A percentile compares a stretch with the other conserved stretches of the same genome.
Conservation (phyloP, 768 basidiomycete genomes). For the Leccinellum luteum region DNA sequence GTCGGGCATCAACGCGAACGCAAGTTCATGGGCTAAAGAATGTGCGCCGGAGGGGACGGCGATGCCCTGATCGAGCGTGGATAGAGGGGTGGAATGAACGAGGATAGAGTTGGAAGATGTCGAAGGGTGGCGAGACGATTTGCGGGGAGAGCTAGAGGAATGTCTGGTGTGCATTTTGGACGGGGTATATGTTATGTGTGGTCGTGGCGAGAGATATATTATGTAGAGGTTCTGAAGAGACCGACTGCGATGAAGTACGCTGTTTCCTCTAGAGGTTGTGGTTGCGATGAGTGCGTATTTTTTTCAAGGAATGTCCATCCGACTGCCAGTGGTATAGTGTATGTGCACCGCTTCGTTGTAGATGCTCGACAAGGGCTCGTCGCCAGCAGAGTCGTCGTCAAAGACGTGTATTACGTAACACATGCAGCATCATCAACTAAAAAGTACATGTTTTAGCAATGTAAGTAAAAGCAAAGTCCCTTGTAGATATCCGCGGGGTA, state of each 20-base stretch:
- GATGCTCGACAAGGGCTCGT: background rate
- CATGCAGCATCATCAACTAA: background rate
- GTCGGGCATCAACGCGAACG: slow-evolving; percentile 85
- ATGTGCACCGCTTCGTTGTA: slow-evolving; percentile 1
- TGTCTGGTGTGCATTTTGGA: slow-evolving; percentile 27
- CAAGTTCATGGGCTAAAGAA: slow-evolving; percentile 85
- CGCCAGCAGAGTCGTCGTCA: background rate
- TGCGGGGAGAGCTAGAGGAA: slow-evolving; percentile 27
- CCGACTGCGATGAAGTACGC: slow-evolving; percentile 1
- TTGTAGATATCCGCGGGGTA: background rate
- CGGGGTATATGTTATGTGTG: slow-evolving; percentile 12
- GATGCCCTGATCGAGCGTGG: slow-evolving; percentile 32
- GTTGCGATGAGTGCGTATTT: slow-evolving; percentile 7
- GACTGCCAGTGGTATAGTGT: slow-evolving; percentile 8
- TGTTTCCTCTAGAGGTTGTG: background rate
- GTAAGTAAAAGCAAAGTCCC: background rate
- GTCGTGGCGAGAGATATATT: slow-evolving; percentile 5
- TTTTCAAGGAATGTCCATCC: slow-evolving; percentile 31
- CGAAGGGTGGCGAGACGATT: slow-evolving; percentile 31
- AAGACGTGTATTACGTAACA: slow-evolving; percentile 17
- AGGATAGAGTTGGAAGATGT: slow-evolving; percentile 17
- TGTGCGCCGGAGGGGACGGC: slow-evolving; percentile 38
- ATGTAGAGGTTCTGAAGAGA: too few relatives aligned
- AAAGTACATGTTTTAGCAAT: background rate
- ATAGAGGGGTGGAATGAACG: slow-evolving; percentile 28